Evolutionary conservation across 2,329 filamentous ascomycete species (phyloP).

Genomic region (Colletotrichum chlorophyti): DNA sequence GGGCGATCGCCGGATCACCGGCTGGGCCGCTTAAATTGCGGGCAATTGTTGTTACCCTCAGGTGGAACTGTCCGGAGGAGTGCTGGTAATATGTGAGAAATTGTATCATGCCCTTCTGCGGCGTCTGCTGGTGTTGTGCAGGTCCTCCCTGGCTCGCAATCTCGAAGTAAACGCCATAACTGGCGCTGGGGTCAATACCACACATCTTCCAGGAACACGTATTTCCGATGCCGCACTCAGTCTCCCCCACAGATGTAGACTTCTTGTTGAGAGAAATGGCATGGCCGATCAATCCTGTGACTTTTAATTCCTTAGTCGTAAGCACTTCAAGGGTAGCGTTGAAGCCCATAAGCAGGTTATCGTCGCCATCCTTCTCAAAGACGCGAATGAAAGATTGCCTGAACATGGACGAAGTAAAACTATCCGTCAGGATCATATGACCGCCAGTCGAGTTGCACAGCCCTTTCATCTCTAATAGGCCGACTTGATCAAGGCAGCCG

Average conservation of each 20-base stretch:
- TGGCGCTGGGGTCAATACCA: slow-evolving; percentile 91
- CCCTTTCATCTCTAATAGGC: slow-evolving; percentile 97
- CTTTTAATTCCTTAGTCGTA: slow-evolving; percentile 97
- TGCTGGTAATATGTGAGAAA: slow-evolving; percentile 99
- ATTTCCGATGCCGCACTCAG: slow-evolving; percentile 97
- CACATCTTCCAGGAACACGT: slow-evolving; percentile 99
- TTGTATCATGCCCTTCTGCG: slow-evolving; percentile 95
- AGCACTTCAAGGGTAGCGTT: slow-evolving; percentile 95
- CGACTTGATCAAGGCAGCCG: slow-evolving; percentile 96
- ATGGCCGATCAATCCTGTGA: slow-evolving; percentile 95
- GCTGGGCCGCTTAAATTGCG: slow-evolving; percentile 91
- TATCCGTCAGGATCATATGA: slow-evolving; percentile 98
- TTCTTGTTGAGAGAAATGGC: slow-evolving; percentile 98
- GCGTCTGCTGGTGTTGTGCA: slow-evolving; percentile 81
- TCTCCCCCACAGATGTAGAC: slow-evolving; percentile 94
- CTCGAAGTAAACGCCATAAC: slow-evolving; percentile 97
- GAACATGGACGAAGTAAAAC: slow-evolving; percentile 99
- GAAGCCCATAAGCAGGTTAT: slow-evolving; percentile 97
- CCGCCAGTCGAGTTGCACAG: slow-evolving; percentile 95
- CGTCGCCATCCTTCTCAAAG: slow-evolving; percentile 95
- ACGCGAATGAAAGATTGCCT: slow-evolving; percentile 97
- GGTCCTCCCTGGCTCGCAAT: slow-evolving; percentile 93
- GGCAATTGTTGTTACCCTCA: slow-evolving; percentile 93
- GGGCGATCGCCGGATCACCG: slow-evolving; percentile 91
- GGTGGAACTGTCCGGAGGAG: slow-evolving; percentile 93